Percentiles rank a stretch among this genome's conserved stretches.
These are phyloP conservation scores for Neofusicoccum sp. DNA, from an alignment of 2,329 filamentous ascomycete genomes.

Conservation along the genomic window DNA sequence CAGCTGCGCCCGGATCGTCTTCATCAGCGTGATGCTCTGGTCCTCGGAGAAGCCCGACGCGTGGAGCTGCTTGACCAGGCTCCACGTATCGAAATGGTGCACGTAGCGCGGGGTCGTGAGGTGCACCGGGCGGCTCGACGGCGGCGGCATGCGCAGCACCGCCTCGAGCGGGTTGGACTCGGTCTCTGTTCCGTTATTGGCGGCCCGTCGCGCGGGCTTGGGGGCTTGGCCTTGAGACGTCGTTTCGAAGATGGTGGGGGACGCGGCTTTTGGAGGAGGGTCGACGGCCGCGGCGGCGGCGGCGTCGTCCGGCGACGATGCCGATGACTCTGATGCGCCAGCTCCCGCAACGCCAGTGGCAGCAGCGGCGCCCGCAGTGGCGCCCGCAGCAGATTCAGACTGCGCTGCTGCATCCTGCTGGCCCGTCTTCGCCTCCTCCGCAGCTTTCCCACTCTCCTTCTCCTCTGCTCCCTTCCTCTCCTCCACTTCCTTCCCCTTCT, in stretches of 20 bases:
- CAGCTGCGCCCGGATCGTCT: conserved; percentile 76
- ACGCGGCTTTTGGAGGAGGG: not conserved
- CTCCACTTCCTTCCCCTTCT: conserved; percentile 14
- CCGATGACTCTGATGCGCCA: not conserved
- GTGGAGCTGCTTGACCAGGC: conserved; percentile 76
- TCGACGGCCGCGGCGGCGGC: not conserved
- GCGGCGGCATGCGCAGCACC: conserved; percentile 42
- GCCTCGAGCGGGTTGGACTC: conserved; percentile 39
- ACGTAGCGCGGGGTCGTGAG: conserved; percentile 75
- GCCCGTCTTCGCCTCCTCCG: conserved; percentile 10
- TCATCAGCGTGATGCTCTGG: conserved; percentile 87
- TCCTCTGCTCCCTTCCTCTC: not conserved
- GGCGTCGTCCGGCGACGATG: not conserved
- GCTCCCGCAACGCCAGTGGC: not conserved
- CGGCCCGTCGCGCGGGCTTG: not conserved
- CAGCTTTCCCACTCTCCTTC: conserved; percentile 1
- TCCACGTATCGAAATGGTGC: conserved; percentile 96
- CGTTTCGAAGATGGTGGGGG: conserved; percentile 11
- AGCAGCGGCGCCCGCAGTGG: not conserved
- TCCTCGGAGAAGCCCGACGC: conserved; percentile 67
- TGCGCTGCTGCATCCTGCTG: not conserved
- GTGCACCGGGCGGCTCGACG: conserved; percentile 58
- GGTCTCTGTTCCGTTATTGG: conserved; percentile 13
- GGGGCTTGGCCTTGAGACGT: not conserved
- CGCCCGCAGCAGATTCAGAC: not conserved